Evolutionary conservation across 768 basidiomycete species (phyloP), one percentile per base, ranked within the genome.

Genomic region (Naematelia aurantialba): DNA sequence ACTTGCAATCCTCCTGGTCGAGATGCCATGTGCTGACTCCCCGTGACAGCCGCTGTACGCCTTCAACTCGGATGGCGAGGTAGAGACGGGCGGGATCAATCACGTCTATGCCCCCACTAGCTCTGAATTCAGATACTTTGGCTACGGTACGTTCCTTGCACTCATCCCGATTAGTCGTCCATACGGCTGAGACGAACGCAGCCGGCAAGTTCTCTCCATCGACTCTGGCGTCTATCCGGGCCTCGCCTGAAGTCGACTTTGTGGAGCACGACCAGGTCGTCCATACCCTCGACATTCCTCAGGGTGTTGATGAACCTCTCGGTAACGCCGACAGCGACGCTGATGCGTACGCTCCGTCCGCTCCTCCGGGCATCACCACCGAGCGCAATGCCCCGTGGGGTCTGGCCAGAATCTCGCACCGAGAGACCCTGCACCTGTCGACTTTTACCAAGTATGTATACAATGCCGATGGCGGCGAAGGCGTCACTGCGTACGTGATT

Each of bases 211-310:
- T 97, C 81, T 83, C 85, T 19, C 78, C 83, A 26, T 71, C 76
- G 27, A 86, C 87, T 45, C 73, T 99, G 52, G 83, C 89, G 55
- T 81, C 83, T 69, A 85, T 99, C 75, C 83, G 94, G 54, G 77
- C 81, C 51, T 82, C 86, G 81, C 91, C 91, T 10, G 92, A 94
- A 76, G 93, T 99, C 29, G 88, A 85, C 17, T 94, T 88, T 72
- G 81, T 99, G 53, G 96, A 99, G 82, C 84, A 82, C 58, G 96
- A 99, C 81, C 92, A 96, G 80, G 80, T 93, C 68, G 91, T 98
- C n/a, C 83, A 81, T 59, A 87, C 89, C 1, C 82, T 82, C 65
- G 86, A 86, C 1, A 66, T 79, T 57, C 69, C 76, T 61, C 66
- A 60, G 5, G 74, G 70, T 51, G 68, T 72, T 30, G 70, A 72